Percentiles rank a stretch among this genome's conserved stretches.
These are phyloP conservation scores for Leccinum obscurum DNA, from an alignment of 768 basidiomycete species.

Conservation along the genomic window DNA sequence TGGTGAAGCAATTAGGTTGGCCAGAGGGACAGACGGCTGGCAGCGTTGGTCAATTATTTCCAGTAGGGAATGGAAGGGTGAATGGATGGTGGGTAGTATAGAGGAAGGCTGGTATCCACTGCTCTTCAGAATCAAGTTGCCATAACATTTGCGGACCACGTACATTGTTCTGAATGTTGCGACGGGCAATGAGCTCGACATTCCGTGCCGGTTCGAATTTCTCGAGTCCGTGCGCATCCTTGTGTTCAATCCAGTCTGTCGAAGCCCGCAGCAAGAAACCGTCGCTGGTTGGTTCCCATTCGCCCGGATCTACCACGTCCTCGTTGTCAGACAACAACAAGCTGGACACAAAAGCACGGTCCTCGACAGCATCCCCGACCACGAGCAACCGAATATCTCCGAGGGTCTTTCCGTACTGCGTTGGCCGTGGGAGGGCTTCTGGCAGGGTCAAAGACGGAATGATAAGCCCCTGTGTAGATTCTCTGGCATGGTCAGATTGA, in stretches of 20 bases:
- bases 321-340: slow-evolving; percentile 64
- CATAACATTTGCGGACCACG: slow-evolving; percentile 25
- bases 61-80: slow-evolving; percentile 54
- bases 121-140: slow-evolving; percentile 8
- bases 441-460: slow-evolving; percentile 71
- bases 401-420: slow-evolving; percentile 66
- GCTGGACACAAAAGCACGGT: slow-evolving; percentile 40
- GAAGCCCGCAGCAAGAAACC: slow-evolving; percentile 56
- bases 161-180: slow-evolving; percentile 47
- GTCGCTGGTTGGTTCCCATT: slow-evolving; percentile 51
- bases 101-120: slow-evolving; percentile 25
- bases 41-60: slow-evolving; percentile 54
- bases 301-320: slow-evolving; percentile 61
- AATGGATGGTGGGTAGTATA: slow-evolving; percentile 49
- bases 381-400: slow-evolving; percentile 62
- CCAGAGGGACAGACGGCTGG: slow-evolving; percentile 50
- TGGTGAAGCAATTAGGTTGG: slow-evolving; percentile 57
- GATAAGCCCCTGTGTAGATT: slow-evolving; percentile 54
- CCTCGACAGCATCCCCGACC: slow-evolving; percentile 42
- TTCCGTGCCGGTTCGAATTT: slow-evolving; percentile 65
- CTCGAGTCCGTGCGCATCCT: slow-evolving; percentile 63
- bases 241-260: slow-evolving; percentile 72
- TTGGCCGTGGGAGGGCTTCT: slow-evolving; percentile 58
- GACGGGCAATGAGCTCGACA: slow-evolving; percentile 56
- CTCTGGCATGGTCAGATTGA: slow-evolving; percentile 40